These are phyloP conservation scores for Tilletiaria anomala DNA, from an alignment of 1,284 basidiomycete species.

Conservation along the genomic window DNA sequence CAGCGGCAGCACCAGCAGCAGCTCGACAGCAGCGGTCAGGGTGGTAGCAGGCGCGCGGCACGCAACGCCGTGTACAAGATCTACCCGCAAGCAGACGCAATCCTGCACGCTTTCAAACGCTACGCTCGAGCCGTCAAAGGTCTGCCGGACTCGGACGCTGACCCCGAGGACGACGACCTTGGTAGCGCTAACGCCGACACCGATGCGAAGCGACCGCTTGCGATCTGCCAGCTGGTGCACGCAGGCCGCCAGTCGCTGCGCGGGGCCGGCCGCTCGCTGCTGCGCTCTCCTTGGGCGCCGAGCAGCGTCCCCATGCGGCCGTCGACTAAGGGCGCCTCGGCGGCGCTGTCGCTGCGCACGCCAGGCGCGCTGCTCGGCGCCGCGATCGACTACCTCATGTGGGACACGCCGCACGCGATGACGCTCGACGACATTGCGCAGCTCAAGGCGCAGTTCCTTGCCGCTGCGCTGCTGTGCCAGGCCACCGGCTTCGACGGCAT, in stretches of 20 bases:
- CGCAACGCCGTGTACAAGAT: too few species aligned
- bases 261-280: slow-evolving; percentile 49
- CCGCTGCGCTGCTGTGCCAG: slow-evolving; percentile 54
- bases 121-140: too few species aligned
- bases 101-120: too few species aligned
- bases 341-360: slow-evolving; percentile 31
- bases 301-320: slow-evolving; percentile 50
- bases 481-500: slow-evolving; percentile 73
- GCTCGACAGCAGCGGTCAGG: too few species aligned
- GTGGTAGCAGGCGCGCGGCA: background rate
- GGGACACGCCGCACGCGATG: slow-evolving; percentile 45
- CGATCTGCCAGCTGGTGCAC: slow-evolving; percentile 67
- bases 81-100: too few species aligned
- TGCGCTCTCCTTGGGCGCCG: slow-evolving; percentile 49
- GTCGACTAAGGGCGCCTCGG: too few species aligned
- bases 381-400: slow-evolving; percentile 40
- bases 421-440: slow-evolving; percentile 50
- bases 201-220: slow-evolving; percentile 24
- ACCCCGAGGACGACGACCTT: too few species aligned
- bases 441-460: slow-evolving; percentile 55
- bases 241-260: slow-evolving; percentile 70
- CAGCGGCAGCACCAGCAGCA: too few species aligned
- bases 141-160: too few species aligned
- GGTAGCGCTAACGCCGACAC: too few species aligned
- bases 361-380: slow-evolving; percentile 10